A percentile compares a stretch with the other conserved stretches of the same genome.
Conservation (phyloP, 2,329 filamentous ascomycete species). For the Fusarium keratoplasticum region DNA sequence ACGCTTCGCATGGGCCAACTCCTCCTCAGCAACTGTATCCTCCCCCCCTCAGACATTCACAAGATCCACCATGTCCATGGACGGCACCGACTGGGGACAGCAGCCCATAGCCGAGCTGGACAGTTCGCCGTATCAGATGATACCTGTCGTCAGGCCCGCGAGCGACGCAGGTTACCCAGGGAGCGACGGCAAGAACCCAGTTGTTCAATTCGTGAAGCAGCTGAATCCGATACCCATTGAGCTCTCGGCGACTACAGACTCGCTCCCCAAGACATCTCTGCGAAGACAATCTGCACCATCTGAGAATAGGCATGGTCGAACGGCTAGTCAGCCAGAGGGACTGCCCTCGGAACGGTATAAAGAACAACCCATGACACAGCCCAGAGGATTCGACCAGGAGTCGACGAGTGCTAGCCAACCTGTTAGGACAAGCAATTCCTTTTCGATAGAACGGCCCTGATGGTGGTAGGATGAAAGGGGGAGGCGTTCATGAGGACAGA, state of each 20-base stretch:
- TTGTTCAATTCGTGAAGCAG: constrained; percentile 9
- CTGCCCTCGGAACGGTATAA: not conserved
- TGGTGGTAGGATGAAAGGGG: not conserved
- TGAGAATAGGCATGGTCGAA: not conserved
- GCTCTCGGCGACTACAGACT: constrained; percentile 1
- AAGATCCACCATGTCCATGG: not conserved
- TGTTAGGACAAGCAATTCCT: not conserved
- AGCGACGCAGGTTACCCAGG: not conserved
- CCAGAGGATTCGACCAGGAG: not conserved
- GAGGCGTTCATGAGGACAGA: not conserved
- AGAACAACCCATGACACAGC: not conserved
- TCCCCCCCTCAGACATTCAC: not conserved
- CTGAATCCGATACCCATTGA: constrained; percentile 22
- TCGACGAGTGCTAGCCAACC: not conserved
- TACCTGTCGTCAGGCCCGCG: constrained; percentile 1
- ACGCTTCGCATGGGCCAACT: constrained; percentile 20
- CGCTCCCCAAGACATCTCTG: not conserved
- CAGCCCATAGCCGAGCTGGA: constrained; percentile 25
- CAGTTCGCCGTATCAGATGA: constrained; percentile 12
- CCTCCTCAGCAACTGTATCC: constrained; percentile 15
- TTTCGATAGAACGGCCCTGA: not conserved
- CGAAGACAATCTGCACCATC: not conserved
- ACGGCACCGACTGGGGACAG: not conserved
- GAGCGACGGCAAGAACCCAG: not conserved
- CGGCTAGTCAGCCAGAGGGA: not conserved